Base-by-base conservation (phyloP, 2,329 filamentous ascomycete species). In the Thelonectria blattea region DNA sequence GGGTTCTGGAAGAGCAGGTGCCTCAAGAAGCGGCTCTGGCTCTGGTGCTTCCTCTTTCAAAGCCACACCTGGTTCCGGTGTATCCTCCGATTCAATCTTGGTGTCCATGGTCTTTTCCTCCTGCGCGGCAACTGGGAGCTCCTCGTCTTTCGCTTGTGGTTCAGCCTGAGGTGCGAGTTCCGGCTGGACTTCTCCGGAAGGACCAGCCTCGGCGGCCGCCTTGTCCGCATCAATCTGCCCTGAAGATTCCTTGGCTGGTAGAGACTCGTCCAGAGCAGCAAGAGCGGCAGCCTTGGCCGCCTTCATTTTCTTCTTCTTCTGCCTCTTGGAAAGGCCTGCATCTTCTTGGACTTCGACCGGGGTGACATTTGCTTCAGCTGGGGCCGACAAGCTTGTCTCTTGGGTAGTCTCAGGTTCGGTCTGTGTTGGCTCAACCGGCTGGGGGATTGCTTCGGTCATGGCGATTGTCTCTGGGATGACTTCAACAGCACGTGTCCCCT, bases 231-330 rank as follows among this genome's bases (percentile, higher is more conserved):
- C 5, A 12, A 5, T 2, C 20, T n/a, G 43, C 30, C 22, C 18
- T 27, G 11, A 10, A 30, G 34, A 3, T n/a, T 56, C 34, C 8
- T 54, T 8, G 9, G 11, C 27, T 30, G 37, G 32, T 14, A 39
- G n/a, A 43, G 48, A 32, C 14, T 53, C 42, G 20, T 18, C 30
- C 14, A n/a, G 2, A 3, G 30, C 30, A 2, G 30, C 46, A 18
- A 11, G 24, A 15, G 24, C 27, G 18, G 20, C 39, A 18, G 20
- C 39, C 67, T 30, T 61, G 11, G 17, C 27, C 52, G 47, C 63
- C 58, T 52, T 56, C 45, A 50, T 64, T 41, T 24, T 62, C 56
- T 17, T 54, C 49, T 68, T 67, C 45, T 60, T 70, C 53, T 67
- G 60, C 24, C 64, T 67, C 54, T 68, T 69, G 3, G 64, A 65